phyloP scores from a whole-genome alignment of 2,329 filamentous ascomycete genomes.

The Colletotrichum sp. region DNA sequence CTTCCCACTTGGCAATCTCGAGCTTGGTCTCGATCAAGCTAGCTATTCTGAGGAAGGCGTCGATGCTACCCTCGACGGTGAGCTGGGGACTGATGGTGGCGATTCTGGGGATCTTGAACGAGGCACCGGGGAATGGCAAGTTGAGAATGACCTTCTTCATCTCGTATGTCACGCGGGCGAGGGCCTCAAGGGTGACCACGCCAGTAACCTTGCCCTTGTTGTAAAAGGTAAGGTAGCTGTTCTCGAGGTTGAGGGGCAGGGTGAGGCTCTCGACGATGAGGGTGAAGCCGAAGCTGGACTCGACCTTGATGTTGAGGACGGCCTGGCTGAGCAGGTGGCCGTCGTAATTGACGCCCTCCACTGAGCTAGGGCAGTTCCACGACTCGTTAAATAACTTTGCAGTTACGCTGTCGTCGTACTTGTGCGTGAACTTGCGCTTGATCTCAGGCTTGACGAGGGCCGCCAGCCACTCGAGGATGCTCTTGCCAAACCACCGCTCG shows the following conservation, averaged over 20 bases:
- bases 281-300: conserved; percentile 32
- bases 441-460: conserved; percentile 27
- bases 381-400: conserved; percentile 28
- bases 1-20: conserved; percentile 30
- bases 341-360: conserved; percentile 1
- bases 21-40: conserved; percentile 30
- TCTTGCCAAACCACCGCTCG: conserved; percentile 39
- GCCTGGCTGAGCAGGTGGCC: conserved; percentile 26
- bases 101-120: conserved; percentile 34
- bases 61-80: conserved; percentile 25
- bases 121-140: conserved; percentile 30
- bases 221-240: conserved; percentile 30
- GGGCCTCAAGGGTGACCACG: conserved; percentile 30
- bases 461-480: conserved; percentile 34
- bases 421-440: conserved; percentile 28
- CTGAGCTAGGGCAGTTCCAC: conserved; percentile 19
- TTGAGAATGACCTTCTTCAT: conserved; percentile 24
- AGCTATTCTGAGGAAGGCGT: conserved; percentile 26
- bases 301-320: conserved; percentile 24
- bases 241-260: conserved; percentile 26
- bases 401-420: conserved; percentile 26
- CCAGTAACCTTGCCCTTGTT: conserved; percentile 28
- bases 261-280: conserved; percentile 26
- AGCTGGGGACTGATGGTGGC: conserved; percentile 35
- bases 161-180: conserved; percentile 24